Percentiles rank a stretch among this genome's conserved stretches.
phyloP scores from a whole-genome alignment of 257 asterid species.

The Leonotis leonurus region DNA sequence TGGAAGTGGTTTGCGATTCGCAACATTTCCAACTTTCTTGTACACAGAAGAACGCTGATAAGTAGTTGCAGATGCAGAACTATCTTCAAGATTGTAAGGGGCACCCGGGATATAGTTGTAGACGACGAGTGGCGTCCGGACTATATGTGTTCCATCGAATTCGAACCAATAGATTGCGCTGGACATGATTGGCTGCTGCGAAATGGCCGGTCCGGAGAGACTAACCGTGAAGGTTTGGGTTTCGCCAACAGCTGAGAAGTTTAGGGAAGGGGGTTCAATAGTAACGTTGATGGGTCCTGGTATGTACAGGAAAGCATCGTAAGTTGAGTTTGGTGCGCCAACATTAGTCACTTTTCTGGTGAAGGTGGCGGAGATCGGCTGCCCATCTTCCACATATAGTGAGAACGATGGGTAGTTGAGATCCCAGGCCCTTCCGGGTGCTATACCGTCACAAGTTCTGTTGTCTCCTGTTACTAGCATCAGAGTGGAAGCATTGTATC shows the following conservation, averaged over 20 bases:
- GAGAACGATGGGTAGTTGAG: constrained; percentile 47
- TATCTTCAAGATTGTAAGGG: constrained; percentile 13
- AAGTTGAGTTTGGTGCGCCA: neutral
- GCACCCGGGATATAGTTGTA: constrained; percentile 22
- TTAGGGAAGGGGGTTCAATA: constrained; percentile 31
- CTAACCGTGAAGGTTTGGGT: constrained; percentile 34
- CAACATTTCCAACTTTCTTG: constrained; percentile 13
- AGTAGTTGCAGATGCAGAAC: neutral
- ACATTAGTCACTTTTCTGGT: neutral
- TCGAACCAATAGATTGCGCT: neutral
- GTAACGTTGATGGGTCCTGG: constrained; percentile 2
- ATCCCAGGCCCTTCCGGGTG: constrained; percentile 39
- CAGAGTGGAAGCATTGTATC: constrained; percentile 33
- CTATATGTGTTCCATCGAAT: constrained; percentile 10
- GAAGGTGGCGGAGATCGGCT: constrained; percentile 5
- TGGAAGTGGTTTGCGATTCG: constrained; percentile 11
- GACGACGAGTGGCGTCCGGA: constrained; percentile 44
- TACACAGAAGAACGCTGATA: neutral
- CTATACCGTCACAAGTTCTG: constrained; percentile 21
- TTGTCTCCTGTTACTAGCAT: constrained; percentile 35
- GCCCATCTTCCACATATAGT: constrained; percentile 30
- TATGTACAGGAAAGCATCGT: neutral
- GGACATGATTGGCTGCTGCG: constrained; percentile 40
- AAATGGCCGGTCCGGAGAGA: constrained; percentile 35
- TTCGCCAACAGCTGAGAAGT: constrained; percentile 37